Evolutionary conservation across 2,329 filamentous ascomycete genomes (phyloP).

Genomic region (Ilyonectria robusta): DNA sequence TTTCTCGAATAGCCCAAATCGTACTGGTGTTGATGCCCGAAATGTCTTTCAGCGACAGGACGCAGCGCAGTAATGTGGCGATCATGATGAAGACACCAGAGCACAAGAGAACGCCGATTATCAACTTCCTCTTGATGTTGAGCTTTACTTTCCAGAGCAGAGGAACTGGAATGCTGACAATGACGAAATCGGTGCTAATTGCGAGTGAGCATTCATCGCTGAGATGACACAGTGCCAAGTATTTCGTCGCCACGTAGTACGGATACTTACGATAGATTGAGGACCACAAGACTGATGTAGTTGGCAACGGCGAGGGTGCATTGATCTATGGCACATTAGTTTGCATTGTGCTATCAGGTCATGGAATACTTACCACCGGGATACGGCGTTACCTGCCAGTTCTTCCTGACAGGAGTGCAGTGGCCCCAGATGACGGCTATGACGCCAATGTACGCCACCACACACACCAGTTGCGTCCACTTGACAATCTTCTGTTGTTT

Average conservation of each 20-base stretch:
- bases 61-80: constrained; percentile 58
- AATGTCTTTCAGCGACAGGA: constrained; percentile 54
- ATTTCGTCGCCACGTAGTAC: not conserved
- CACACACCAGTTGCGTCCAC: constrained; percentile 49
- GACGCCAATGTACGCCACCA: constrained; percentile 51
- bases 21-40: constrained; percentile 56
- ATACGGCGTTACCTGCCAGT: constrained; percentile 59
- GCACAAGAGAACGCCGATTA: constrained; percentile 57
- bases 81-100: constrained; percentile 61
- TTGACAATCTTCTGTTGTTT: constrained; percentile 56
- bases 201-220: constrained; percentile 14
- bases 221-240: not conserved
- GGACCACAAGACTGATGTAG: constrained; percentile 54
- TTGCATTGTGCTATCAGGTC: not conserved
- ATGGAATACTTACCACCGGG: constrained; percentile 52
- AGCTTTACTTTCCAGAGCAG: constrained; percentile 58
- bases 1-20: constrained; percentile 61
- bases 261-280: constrained; percentile 53
- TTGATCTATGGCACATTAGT: constrained; percentile 42
- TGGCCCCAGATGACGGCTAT: constrained; percentile 53
- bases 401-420: constrained; percentile 54
- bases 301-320: constrained; percentile 56
- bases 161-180: constrained; percentile 58
- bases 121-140: constrained; percentile 54
- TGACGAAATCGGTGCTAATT: constrained; percentile 55